Evolutionary conservation across 805 yeast genomes (phyloP).

Genomic region (Maudiozyma saulgeensis): DNA sequence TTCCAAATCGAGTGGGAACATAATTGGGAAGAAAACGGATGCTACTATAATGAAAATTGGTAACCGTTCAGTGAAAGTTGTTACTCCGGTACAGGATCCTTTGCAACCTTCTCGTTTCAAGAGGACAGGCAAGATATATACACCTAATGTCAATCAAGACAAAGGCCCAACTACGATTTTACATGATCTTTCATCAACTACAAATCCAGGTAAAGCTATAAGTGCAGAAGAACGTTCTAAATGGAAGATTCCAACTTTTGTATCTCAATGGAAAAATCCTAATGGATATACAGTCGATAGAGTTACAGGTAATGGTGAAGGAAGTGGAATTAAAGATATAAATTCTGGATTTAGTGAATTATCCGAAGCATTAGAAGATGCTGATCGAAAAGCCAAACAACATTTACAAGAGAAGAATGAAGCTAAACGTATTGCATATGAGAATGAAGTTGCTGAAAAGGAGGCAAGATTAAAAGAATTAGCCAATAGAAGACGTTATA

Average conservation of each 20-base stretch:
- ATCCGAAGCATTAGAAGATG: conserved; percentile 62
- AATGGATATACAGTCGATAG: conserved; percentile 80
- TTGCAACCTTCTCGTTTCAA: conserved; percentile 66
- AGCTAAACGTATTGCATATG: conserved; percentile 40
- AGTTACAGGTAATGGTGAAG: conserved; percentile 38
- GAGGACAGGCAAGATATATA: conserved; percentile 57
- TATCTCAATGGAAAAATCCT: conserved; percentile 93
- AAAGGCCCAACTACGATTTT: conserved; percentile 20
- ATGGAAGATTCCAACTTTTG: conserved; percentile 86
- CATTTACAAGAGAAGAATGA: conserved; percentile 44
- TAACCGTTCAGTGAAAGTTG: conserved; percentile 25
- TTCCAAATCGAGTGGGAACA: background rate
- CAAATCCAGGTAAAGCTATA: conserved; percentile 23
- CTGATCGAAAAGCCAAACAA: conserved; percentile 52
- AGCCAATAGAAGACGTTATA: conserved; percentile 30
- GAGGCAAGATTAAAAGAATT: conserved; percentile 43
- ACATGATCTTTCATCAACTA: conserved; percentile 33
- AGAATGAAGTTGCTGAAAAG: conserved; percentile 38
- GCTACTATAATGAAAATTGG: conserved; percentile 32
- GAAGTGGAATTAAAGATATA: conserved; percentile 31
- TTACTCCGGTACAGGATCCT: conserved; percentile 51
- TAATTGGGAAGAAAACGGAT: conserved; percentile 32
- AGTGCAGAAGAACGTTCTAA: conserved; percentile 64
- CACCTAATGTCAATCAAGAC: conserved; percentile 29
- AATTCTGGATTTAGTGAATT: conserved; percentile 52